Percentiles rank a stretch among this genome's conserved stretches.
These are phyloP conservation scores for Globisporangium parvum DNA, from an alignment of 352 stramenopile species.

Conservation along the genomic window DNA sequence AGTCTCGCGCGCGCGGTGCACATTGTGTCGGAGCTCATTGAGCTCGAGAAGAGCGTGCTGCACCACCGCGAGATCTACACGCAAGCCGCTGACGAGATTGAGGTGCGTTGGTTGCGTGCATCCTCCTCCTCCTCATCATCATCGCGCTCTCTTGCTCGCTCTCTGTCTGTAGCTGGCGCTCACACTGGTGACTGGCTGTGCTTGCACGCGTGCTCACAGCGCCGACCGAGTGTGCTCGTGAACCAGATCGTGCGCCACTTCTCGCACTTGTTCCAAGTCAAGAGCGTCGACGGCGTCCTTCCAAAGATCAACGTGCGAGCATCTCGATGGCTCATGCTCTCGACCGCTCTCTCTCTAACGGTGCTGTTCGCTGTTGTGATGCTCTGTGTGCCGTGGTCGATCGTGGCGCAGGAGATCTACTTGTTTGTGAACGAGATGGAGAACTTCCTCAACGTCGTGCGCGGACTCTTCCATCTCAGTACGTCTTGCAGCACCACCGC, in stretches of 20 bases:
- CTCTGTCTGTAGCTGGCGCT: too few relatives aligned
- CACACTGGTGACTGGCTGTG: too few relatives aligned
- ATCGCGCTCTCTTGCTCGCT: too few relatives aligned
- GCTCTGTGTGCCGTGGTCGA: neutral
- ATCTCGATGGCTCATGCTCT: neutral
- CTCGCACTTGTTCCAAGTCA: conserved; percentile 83
- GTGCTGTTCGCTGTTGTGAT: neutral
- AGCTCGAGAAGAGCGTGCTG: conserved; percentile 79
- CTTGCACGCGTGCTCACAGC: conserved; percentile 32
- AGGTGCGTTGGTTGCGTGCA: conserved; percentile 51
- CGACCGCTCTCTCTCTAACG: neutral
- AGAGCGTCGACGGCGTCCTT: conserved; percentile 81
- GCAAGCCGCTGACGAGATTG: conserved; percentile 65
- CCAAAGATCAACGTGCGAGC: conserved; percentile 83
- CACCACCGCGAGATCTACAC: conserved; percentile 76
- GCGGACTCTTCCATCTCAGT: conserved; percentile 62
- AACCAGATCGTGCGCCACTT: conserved; percentile 88
- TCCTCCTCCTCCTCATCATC: too few relatives aligned
- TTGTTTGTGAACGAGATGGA: conserved; percentile 85
- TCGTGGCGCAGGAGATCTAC: conserved; percentile 56
- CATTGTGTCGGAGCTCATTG: conserved; percentile 71
- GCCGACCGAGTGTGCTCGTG: conserved; percentile 69
- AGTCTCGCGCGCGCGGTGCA: conserved; percentile 57
- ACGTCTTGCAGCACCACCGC: conserved; percentile 6
- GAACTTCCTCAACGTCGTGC: conserved; percentile 67